Percentiles rank a stretch among this genome's conserved stretches.
These are phyloP conservation scores for Sarcomyxa edulis DNA, from an alignment of 768 basidiomycete species.

Conservation along the genomic window DNA sequence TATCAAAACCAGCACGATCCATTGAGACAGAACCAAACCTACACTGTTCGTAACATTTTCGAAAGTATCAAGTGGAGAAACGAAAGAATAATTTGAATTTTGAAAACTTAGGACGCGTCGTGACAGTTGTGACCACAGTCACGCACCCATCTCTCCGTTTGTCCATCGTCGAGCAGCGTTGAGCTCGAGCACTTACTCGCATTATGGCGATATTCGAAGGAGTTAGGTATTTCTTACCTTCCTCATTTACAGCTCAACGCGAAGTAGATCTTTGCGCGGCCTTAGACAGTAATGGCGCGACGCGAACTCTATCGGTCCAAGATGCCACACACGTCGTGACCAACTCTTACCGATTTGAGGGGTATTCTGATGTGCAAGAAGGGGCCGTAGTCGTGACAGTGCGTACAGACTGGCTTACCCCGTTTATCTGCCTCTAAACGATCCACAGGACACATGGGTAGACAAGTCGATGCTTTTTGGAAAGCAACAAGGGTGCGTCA, in stretches of 20 bases:
- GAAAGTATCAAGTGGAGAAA: no score
- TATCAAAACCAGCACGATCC: no score
- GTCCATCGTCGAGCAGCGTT: no score
- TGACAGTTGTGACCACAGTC: no score
- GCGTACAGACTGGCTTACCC: constrained; percentile 10
- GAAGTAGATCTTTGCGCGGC: constrained; percentile 38
- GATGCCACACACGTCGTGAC: constrained; percentile 53
- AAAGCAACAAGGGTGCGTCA: constrained; percentile 49
- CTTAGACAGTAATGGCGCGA: constrained; percentile 51
- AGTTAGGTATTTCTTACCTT: constrained; percentile 43
- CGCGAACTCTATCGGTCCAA: constrained; percentile 20
- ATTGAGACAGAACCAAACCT: no score
- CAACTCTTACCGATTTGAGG: constrained; percentile 49
- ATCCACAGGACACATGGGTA: constrained; percentile 57
- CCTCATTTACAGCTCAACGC: constrained; percentile 37
- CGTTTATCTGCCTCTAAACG: background rate
- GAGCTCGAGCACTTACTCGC: no score
- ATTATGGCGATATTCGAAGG: constrained; percentile 25
- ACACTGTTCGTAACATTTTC: no score
- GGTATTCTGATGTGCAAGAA: constrained; percentile 39
- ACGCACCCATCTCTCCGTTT: no score
- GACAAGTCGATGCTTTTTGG: constrained; percentile 58
- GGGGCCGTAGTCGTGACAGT: constrained; percentile 32
- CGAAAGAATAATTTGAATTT: no score
- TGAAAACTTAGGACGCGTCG: no score